Base-by-base conservation (phyloP, 345 rosid species). In the Pelargonium nanum region DNA sequence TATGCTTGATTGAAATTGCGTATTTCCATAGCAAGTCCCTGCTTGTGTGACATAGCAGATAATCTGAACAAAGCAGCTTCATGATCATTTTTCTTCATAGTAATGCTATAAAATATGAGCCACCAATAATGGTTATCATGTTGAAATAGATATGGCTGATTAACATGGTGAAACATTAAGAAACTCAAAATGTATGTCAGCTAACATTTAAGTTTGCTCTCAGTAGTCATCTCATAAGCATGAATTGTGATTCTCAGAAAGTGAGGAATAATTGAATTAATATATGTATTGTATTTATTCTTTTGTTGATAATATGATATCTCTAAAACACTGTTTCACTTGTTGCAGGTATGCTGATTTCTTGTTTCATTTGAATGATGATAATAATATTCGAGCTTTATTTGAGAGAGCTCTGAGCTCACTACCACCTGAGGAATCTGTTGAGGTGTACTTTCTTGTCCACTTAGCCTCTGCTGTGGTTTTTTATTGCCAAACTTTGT, bases 371-470 rank as follows among this genome's bases (percentile, higher is more conserved):
- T 69, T 92, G 76, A 92, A 89, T 71, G 98, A 92, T 65, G 98
- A 89, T 65, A 88, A 82, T 68, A 92, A 92, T 66, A 92, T 89
- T 62, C 77, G 96, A 25, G 98, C 98, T 70, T 71, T 92, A 61
- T 92, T 89, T 81, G 98, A 92, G 75, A 76, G 98, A 40, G 96
- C 98, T 48, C 80, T 89, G 65, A 89, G 95, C 74, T 82, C 96
- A 24, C 77, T 92, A 58, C 95, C 96, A 56, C 73, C 83, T 12
- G 98, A 87, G 69, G 82, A 79, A 57, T 92, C 98, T 65, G 71
- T 77, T 75, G 98, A 92, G 96, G 98, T 91, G 70, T n/a, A 63
- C 51, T 58, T 26, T 58, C 17, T 40, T 40, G 48, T 7, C 15
- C 48, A 40, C 15, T 3, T 9, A 40, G 15, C 48, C 48, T 12